Percentiles rank a stretch among this genome's conserved stretches.
Evolutionary conservation across 108 stramenopile genomes (phyloP).

Genomic region (Schizochytrium sp.): DNA sequence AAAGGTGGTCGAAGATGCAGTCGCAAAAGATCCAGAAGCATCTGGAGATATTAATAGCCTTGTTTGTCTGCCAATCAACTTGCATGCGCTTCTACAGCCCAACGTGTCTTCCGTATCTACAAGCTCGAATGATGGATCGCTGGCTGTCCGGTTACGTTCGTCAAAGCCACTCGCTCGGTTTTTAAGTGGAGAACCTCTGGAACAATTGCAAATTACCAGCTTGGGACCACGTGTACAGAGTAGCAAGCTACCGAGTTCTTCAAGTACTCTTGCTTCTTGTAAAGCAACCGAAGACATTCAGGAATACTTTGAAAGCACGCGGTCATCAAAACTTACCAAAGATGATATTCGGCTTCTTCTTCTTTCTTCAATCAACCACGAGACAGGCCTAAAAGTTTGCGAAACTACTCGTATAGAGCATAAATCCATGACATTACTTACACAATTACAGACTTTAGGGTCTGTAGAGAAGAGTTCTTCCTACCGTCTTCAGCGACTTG

Average conservation of each 20-base stretch:
- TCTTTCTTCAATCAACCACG: background rate
- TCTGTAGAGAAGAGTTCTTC: background rate
- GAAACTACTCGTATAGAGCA: background rate
- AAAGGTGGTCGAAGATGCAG: background rate
- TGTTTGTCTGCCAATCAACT: background rate
- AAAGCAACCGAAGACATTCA: no score
- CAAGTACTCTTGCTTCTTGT: no score
- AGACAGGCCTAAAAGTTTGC: background rate
- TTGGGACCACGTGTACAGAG: background rate
- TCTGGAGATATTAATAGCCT: background rate
- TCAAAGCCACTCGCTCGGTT: background rate
- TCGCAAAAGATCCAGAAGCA: background rate
- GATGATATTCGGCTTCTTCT: background rate
- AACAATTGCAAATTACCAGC: background rate
- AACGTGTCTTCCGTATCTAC: background rate
- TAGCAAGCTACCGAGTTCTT: no score
- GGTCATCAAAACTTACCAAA: no score
- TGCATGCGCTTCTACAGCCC: background rate
- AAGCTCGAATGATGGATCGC: constrained; percentile 4
- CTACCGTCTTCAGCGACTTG: background rate
- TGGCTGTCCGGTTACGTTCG: background rate
- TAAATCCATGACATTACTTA: background rate
- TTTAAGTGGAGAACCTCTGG: background rate
- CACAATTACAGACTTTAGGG: background rate
- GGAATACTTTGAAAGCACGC: no score